Base-by-base conservation (phyloP, 768 basidiomycete species). In the Rhodotorula paludigena region DNA sequence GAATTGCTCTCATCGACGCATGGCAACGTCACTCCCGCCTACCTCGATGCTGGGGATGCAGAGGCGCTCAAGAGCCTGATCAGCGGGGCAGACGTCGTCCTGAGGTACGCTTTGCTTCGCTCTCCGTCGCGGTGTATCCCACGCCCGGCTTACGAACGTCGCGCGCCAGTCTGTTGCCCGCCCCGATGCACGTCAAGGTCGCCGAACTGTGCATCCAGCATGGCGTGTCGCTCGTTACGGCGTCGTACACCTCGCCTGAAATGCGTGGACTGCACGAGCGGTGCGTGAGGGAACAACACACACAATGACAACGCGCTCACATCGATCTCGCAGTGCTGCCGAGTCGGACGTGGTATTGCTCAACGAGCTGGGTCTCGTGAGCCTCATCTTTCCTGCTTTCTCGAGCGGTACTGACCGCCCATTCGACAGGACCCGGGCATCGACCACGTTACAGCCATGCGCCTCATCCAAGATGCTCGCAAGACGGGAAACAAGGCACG, bases 381-480 rank as follows among this genome's bases (percentile, higher is more conserved):
- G 77, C 18, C 74, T 75, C 35, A 25, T 8, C 28, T 30, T 16
- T 75, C 77, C 51, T 76, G 75, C 49, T 75, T 32, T 11, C n/a
- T 73, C 36, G 72, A 76, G 62, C 74, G 49, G 35, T 69, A 53
- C 53, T 23, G 28, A 53, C 33, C 1, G 4, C 52, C 35, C 36
- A n/a, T 39, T 48, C 11, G 6, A 2, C 81, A 92, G 1, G 91
- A 93, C 76, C 90, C 91, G 0, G 91, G 90, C 4, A 86, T 93
- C 61, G 90, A 92, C 77, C 90, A 92, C 75, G 87, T 89, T 77
- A 89, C 89, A 18, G 92, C 91, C 0, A 83, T 90, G 74, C 83
- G 86, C 0, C 80, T 94, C 23, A 78, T 92, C 38, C 79, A 81
- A 30, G 79, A 81, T 35, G 69, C 78, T 88, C 6, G 81, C 81